Conservation (phyloP, 441 rosid genomes). For the Lepidium campestre region DNA sequence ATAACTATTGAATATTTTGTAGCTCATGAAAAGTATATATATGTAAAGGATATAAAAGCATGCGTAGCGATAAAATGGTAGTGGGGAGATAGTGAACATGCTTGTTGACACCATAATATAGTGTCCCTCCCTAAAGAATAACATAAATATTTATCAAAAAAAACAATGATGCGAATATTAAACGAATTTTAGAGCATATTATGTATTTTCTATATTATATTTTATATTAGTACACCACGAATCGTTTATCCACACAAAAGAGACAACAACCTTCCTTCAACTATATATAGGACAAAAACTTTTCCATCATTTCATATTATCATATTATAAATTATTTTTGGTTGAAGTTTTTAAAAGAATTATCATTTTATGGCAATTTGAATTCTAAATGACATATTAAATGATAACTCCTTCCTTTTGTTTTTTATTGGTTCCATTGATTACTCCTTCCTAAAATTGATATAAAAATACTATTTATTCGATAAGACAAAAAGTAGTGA, state of each 20-base stretch:
- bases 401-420: background rate
- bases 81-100: conserved; percentile 14
- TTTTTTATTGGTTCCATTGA: too few species aligned
- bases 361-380: background rate
- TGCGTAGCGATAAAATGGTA: conserved; percentile 4
- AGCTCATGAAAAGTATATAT: too few species aligned
- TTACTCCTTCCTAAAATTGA: background rate
- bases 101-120: background rate
- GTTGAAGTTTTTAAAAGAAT: background rate
- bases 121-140: background rate
- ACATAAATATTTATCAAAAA: background rate
- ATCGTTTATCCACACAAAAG: conserved; percentile 11
- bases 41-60: background rate
- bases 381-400: background rate
- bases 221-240: background rate
- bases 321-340: background rate
- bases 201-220: too few species aligned
- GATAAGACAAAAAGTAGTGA: background rate
- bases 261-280: background rate
- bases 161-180: conserved; percentile 4
- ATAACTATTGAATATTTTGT: too few species aligned
- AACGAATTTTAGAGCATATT: background rate
- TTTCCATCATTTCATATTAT: conserved; percentile 1
- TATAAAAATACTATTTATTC: background rate
- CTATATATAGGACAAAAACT: conserved; percentile 1